Base-by-base conservation (phyloP, 163 green algal species). In the Picocystis sp. region DNA sequence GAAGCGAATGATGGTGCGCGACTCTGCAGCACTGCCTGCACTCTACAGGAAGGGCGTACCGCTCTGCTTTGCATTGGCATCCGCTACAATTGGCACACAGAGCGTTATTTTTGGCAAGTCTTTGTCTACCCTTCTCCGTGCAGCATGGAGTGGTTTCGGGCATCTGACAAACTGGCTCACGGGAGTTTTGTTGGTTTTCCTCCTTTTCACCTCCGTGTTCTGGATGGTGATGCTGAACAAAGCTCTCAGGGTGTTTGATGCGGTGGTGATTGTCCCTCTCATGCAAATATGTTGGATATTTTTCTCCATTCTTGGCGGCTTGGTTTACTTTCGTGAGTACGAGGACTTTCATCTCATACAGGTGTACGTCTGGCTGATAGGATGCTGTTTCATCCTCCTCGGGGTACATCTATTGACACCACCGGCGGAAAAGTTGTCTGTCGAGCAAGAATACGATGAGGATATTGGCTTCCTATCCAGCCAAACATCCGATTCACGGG, bases 271-370 rank as follows among this genome's bases (percentile, higher is more conserved):
- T 38, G 81, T 92, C 23, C 79, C 80, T 2, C 75, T 73, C 2
- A 77, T 92, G 60, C 80, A 92, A 35, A 88, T 92, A 57, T 69
- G 60, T n/a, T 92, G 82, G 82, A 81, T 79, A 11, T 60, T 92
- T 15, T 84, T 91, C 52, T 79, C 62, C 41, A 83, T 93, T 43
- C 43, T 87, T 8, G 73, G 54, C 11, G 82, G 82, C 24, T 71
- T 79, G 55, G 43, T 89, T 15, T 90, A 89, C 58, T 89, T 83
- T 62, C 45, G 82, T 53, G 69, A 79, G 57, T 83, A 73, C 41
- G 35, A 25, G 11, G 22, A 52, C 22, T 58, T 38, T 38, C 29
- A 38, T 38, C 29, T 38, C 29, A 12, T 38, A 38, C 29, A 38
- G 8, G 29, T 38, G 5, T 38, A 38, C 8, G 29, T 38, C 29